Evolutionary conservation across 1,284 basidiomycete species (phyloP).

Genomic region (Papiliotrema flavescens): DNA sequence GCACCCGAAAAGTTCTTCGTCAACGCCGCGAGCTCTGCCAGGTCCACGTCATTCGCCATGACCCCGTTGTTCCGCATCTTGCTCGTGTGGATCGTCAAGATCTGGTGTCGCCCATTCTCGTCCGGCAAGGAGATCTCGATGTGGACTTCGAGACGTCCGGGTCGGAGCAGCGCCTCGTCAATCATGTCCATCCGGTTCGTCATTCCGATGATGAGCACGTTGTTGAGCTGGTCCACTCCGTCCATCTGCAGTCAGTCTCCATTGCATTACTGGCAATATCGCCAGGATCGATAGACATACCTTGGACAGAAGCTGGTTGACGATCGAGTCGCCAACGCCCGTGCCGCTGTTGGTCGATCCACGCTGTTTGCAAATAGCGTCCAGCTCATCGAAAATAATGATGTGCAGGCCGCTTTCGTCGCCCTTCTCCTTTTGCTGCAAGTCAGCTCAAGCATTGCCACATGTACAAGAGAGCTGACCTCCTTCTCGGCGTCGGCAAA

Average conservation of each 20-base stretch:
- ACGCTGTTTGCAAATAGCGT: conserved; percentile 98
- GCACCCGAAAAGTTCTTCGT: conserved; percentile 99
- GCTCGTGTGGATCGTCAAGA: conserved; percentile 89
- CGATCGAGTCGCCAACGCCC: conserved; percentile 96
- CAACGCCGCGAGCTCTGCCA: conserved; percentile 72
- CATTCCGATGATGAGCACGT: conserved; percentile 99
- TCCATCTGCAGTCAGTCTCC: conserved; percentile 76
- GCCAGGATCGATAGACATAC: no score
- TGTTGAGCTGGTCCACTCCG: conserved; percentile 98
- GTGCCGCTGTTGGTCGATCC: conserved; percentile 83
- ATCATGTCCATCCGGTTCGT: conserved; percentile 99
- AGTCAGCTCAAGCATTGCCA: neutral
- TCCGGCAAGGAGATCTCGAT: conserved; percentile 99
- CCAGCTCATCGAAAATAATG: conserved; percentile 99
- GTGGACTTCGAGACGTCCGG: conserved; percentile 98
- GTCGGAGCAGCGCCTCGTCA: conserved; percentile 94
- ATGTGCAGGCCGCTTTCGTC: conserved; percentile 98
- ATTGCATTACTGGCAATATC: no score
- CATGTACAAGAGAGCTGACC: conserved; percentile 50
- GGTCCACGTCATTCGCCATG: conserved; percentile 83
- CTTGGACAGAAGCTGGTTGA: conserved; percentile 98
- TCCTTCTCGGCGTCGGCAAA: conserved; percentile 98
- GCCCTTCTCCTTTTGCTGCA: conserved; percentile 92
- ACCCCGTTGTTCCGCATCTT: conserved; percentile 92
- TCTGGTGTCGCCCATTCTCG: conserved; percentile 87